These are phyloP conservation scores for Plasmodium ovale DNA, from an alignment of 169 alveolate genomes.

Conservation along the genomic window DNA sequence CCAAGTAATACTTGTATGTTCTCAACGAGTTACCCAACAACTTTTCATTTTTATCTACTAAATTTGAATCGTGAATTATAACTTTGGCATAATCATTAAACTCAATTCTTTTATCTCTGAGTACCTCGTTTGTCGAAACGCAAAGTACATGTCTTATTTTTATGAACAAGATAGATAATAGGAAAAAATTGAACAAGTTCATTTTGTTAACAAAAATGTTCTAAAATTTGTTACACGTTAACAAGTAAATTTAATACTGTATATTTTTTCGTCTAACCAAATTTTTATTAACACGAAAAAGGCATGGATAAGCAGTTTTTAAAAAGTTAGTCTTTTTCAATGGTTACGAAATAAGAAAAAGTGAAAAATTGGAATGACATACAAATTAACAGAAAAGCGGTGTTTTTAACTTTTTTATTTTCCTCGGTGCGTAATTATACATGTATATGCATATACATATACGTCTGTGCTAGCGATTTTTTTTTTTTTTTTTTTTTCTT, in stretches of 20 bases:
- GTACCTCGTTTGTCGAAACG: conserved; percentile 37
- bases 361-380: no score
- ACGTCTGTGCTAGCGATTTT: no score
- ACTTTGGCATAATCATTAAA: conserved; percentile 22
- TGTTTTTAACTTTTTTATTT: no score
- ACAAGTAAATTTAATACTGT: neutral
- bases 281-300: conserved; percentile 8
- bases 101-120: conserved; percentile 44
- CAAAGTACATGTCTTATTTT: neutral
- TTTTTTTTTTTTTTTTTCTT: no score
- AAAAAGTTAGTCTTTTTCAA: conserved; percentile 13
- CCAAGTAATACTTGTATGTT: conserved; percentile 62
- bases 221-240: neutral
- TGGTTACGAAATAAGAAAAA: neutral
- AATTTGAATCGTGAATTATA: conserved; percentile 50
- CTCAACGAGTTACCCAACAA: conserved; percentile 37
- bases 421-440: no score
- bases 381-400: no score
- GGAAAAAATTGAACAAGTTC: conserved; percentile 14
- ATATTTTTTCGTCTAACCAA: neutral
- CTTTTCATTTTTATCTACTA: conserved; percentile 66
- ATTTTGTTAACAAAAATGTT: conserved; percentile 19
- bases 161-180: conserved; percentile 42
- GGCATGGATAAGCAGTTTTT: neutral
- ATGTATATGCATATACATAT: no score